Evolutionary conservation across 257 asterid genomes (phyloP).

Genomic region (Cordia subcordata): DNA sequence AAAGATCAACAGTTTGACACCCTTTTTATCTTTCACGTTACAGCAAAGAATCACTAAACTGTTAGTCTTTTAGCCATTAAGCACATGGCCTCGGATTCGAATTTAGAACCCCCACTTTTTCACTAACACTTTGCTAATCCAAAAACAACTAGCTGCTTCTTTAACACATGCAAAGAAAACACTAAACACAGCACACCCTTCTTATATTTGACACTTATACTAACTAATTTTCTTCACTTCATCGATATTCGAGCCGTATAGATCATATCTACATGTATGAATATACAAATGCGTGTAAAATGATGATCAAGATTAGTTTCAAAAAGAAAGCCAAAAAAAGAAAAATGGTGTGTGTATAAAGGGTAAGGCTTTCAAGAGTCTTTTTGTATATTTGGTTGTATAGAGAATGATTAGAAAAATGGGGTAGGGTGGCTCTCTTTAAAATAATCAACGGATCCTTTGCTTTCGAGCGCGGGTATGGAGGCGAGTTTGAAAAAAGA

Average conservation of each 20-base stretch:
- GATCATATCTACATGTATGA: not conserved
- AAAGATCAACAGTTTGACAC: conserved; percentile 37
- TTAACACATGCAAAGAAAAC: conserved; percentile 16
- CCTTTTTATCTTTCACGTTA: conserved; percentile 29
- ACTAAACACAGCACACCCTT: not conserved
- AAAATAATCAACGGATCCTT: conserved; percentile 68
- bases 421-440: not conserved
- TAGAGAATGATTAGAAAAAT: not conserved
- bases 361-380: conserved; percentile 6
- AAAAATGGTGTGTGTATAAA: conserved; percentile 1
- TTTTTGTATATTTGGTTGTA: not conserved
- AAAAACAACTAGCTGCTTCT: conserved; percentile 32
- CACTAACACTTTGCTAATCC: no score
- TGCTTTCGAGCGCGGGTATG: conserved; percentile 83
- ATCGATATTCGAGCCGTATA: conserved; percentile 2
- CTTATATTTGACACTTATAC: not conserved
- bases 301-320: not conserved
- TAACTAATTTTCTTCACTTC: not conserved
- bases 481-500: conserved; percentile 52
- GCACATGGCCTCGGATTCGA: no score
- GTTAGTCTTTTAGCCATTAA: conserved; percentile 17
- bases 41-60: conserved; percentile 21
- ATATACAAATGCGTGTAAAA: not conserved
- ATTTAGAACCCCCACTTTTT: no score
- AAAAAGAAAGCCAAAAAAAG: no score